These are phyloP conservation scores for Parathielavia appendiculata DNA, from an alignment of 495 filamentous ascomycete genomes.

Conservation along the genomic window DNA sequence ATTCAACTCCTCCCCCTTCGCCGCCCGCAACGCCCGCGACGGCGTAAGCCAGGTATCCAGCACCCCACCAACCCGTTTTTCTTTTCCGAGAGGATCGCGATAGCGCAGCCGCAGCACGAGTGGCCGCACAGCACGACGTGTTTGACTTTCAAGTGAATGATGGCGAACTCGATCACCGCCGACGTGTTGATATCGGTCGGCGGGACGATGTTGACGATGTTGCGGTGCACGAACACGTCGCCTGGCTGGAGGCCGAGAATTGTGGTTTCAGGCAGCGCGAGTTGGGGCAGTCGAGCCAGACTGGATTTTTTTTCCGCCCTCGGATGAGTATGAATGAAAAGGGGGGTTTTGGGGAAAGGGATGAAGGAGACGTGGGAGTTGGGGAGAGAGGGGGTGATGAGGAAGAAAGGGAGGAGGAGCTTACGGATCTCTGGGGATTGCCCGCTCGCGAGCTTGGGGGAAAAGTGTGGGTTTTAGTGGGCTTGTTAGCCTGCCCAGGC, in stretches of 20 bases:
- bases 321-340: background rate
- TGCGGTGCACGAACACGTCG: slow-evolving; percentile 90
- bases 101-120: slow-evolving; percentile 72
- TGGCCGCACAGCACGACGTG: slow-evolving; percentile 85
- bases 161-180: slow-evolving; percentile 80
- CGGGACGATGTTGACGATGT: slow-evolving; percentile 86
- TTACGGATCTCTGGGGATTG: slow-evolving; percentile 68
- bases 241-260: slow-evolving; percentile 75
- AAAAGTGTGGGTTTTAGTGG: slow-evolving; percentile 64
- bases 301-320: slow-evolving; percentile 30
- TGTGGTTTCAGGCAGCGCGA: slow-evolving; percentile 80
- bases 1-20: slow-evolving; percentile 51
- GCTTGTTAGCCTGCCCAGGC: slow-evolving; percentile 63
- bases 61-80: slow-evolving; percentile 67
- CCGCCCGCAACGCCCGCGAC: slow-evolving; percentile 54
- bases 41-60: slow-evolving; percentile 79
- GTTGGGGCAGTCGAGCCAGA: slow-evolving; percentile 93
- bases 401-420: slow-evolving; percentile 20
- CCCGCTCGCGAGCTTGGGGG: slow-evolving; percentile 60
- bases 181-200: slow-evolving; percentile 69
- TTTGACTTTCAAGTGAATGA: slow-evolving; percentile 67
- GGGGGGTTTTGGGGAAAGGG: background rate
- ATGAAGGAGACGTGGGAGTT: background rate
- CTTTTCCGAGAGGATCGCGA: slow-evolving; percentile 59
- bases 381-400: background rate